Conservation (phyloP, 2,329 filamentous ascomycete species). For the Sporothrix pseudoabietina region DNA sequence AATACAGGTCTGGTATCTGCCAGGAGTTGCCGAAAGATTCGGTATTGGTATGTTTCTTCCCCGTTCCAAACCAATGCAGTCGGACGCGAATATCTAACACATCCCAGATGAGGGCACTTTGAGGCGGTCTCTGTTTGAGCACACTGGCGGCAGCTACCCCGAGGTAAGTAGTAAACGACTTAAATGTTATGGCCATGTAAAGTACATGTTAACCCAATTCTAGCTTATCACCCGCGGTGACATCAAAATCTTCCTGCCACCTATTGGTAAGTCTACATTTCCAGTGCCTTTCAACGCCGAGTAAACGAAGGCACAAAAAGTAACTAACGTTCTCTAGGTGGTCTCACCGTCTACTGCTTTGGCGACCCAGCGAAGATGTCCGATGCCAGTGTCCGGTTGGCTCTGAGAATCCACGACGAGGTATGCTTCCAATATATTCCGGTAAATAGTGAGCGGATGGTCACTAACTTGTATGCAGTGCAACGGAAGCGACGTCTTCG, state of each 20-base stretch:
- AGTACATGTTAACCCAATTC: neutral
- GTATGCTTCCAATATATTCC: conserved; percentile 41
- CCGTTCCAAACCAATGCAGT: neutral
- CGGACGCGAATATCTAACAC: conserved; percentile 32
- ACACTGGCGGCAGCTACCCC: conserved; percentile 93
- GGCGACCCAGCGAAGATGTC: conserved; percentile 93
- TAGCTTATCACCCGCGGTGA: conserved; percentile 87
- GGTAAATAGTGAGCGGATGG: neutral
- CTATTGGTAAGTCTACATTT: conserved; percentile 64
- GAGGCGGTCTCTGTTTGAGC: conserved; percentile 85
- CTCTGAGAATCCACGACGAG: conserved; percentile 77
- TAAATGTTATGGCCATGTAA: too few relatives aligned
- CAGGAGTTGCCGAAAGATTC: conserved; percentile 87
- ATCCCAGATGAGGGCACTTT: conserved; percentile 77
- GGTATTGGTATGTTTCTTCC: conserved; percentile 65
- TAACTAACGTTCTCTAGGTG: conserved; percentile 52
- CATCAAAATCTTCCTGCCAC: conserved; percentile 93
- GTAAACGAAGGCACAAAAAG: neutral
- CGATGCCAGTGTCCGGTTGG: conserved; percentile 76
- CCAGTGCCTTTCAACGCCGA: too few relatives aligned
- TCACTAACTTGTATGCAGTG: conserved; percentile 50
- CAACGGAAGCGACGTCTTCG: conserved; percentile 96
- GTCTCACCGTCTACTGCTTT: conserved; percentile 95
- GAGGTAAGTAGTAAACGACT: conserved; percentile 54
- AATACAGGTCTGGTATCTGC: conserved; percentile 71